phyloP scores from a whole-genome alignment of 345 rosid genomes.

The Lumnitzera littorea region DNA sequence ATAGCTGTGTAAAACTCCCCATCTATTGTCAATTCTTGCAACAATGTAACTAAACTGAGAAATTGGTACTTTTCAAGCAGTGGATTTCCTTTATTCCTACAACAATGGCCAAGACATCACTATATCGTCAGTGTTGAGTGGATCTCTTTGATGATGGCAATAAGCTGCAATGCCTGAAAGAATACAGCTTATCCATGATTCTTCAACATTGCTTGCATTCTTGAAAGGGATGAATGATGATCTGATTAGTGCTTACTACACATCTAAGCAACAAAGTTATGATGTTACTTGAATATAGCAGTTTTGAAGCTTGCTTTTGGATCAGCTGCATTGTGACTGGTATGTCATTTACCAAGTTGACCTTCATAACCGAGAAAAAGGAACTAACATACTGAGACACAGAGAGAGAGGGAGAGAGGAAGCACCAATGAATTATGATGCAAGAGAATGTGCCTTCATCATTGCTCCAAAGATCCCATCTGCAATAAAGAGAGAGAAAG shows the following conservation, averaged over 20 bases:
- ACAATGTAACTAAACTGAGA: too few relatives aligned
- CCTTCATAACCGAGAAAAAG: conserved; percentile 27
- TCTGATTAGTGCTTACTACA: too few relatives aligned
- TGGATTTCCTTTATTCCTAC: too few relatives aligned
- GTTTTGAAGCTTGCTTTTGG: conserved; percentile 28
- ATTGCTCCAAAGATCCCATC: conserved; percentile 76
- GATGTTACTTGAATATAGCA: not conserved
- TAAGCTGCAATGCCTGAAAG: too few relatives aligned
- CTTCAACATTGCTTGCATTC: conserved; percentile 10
- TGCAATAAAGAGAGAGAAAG: conserved; percentile 8
- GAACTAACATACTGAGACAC: not conserved
- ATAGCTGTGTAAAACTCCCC: too few relatives aligned
- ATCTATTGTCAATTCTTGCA: too few relatives aligned
- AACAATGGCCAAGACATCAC: too few relatives aligned
- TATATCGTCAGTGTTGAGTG: too few relatives aligned
- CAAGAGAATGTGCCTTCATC: too few relatives aligned
- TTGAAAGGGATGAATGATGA: too few relatives aligned
- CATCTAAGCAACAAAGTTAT: not conserved
- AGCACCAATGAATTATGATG: not conserved
- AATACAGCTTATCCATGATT: not conserved
- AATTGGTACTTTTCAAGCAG: too few relatives aligned
- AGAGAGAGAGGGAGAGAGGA: not conserved
- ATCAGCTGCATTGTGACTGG: conserved; percentile 89
- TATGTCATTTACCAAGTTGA: conserved; percentile 75
- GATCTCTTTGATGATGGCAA: too few relatives aligned